A percentile compares a stretch with the other conserved stretches of the same genome.
phyloP scores from a whole-genome alignment of 805 yeast species.

The Scheffersomyces stipitis region DNA sequence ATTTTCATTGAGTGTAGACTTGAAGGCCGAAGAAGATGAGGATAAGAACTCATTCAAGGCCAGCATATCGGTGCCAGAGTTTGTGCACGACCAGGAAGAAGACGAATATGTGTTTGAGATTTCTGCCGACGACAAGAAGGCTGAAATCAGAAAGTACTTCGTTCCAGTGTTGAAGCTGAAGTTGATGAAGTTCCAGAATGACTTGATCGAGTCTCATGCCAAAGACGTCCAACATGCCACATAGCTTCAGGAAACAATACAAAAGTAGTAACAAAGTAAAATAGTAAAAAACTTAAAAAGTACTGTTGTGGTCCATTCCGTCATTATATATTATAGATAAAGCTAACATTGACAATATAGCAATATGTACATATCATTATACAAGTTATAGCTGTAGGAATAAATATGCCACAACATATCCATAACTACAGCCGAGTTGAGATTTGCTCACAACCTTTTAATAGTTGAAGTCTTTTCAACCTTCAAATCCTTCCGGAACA shows the following conservation, averaged over 20 bases:
- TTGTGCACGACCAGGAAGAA: constrained; percentile 74
- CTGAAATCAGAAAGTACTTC: constrained; percentile 47
- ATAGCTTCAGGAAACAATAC: background rate
- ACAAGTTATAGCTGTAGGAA: too few species aligned
- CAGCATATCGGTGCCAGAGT: constrained; percentile 57
- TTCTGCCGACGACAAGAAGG: constrained; percentile 33
- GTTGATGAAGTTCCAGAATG: constrained; percentile 60
- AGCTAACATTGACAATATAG: background rate
- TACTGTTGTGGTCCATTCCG: background rate
- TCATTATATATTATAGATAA: background rate
- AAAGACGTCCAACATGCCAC: constrained; percentile 59
- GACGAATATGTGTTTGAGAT: constrained; percentile 59
- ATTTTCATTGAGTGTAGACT: constrained; percentile 30
- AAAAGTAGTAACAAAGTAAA: background rate
- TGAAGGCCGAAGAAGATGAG: constrained; percentile 42
- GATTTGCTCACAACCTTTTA: background rate
- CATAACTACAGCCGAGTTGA: background rate
- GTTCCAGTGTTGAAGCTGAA: constrained; percentile 51
- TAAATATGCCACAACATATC: background rate
- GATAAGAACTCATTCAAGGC: constrained; percentile 32
- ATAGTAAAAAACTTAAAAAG: background rate
- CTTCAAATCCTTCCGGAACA: constrained; percentile 81
- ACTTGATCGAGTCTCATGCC: constrained; percentile 61
- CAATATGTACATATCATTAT: background rate
- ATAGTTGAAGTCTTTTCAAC: constrained; percentile 3